phyloP scores from a whole-genome alignment of 2,329 filamentous ascomycete species.

The Claviceps arundinis region DNA sequence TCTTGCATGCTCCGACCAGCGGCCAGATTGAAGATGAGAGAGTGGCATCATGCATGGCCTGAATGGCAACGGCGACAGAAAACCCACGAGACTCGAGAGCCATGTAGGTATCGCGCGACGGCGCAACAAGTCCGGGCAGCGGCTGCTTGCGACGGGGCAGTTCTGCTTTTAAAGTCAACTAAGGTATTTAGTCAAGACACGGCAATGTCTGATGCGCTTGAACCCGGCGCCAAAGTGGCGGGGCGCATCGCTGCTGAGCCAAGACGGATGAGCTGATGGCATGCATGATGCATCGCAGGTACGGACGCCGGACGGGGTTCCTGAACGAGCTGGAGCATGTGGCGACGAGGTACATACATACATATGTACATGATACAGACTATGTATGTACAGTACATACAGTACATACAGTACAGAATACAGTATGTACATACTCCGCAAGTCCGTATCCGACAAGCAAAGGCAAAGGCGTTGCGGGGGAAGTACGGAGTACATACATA shows the following conservation, averaged over 20 bases:
- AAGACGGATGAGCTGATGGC: not conserved
- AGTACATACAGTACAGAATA: no score
- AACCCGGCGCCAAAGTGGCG: not conserved
- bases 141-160: not conserved
- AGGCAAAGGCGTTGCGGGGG: no score
- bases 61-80: no score
- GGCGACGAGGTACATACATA: not conserved
- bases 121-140: not conserved
- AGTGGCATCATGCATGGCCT: no score
- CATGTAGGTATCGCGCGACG: no score
- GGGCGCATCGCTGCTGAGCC: not conserved
- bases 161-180: not conserved
- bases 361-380: not conserved
- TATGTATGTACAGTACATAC: not conserved
- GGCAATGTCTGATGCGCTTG: not conserved
- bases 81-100: no score
- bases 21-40: no score
- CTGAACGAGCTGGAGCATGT: not conserved
- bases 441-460: not conserved
- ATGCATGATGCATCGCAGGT: conserved; percentile 8
- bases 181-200: not conserved
- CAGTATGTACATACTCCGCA: not conserved
- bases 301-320: conserved; percentile 2
- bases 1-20: no score
- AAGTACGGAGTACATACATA: no score